Base-by-base conservation (phyloP, 257 asterid genomes). In the Plantago elongata region DNA sequence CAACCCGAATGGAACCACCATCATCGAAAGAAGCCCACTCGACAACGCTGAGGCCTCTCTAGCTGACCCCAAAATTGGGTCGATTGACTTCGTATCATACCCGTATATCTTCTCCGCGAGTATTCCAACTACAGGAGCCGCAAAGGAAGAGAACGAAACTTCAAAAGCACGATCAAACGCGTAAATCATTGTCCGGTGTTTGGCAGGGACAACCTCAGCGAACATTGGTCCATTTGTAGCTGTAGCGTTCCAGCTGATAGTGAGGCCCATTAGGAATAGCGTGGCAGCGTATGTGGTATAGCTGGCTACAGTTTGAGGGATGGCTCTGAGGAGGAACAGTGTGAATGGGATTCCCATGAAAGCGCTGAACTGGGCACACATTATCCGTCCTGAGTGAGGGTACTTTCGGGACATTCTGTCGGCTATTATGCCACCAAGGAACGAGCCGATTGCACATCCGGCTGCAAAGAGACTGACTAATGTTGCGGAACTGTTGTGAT, bases 91-190 rank as follows among this genome's bases (percentile, higher is more conserved):
- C 14, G 89, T 8, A 70, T 92, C 94, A 12, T 92, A 92, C 0
- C 96, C 97, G 17, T 86, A 92, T 22, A 92, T 74, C 89, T 73
- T 87, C 72, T 92, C 96, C 0, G 99, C 66, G 1, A 92, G 94
- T 71, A 92, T 83, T n/a, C 97, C 97, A 9, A 92, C 99, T 15
- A 83, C 48, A 1, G 99, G 99, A 44, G 97, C 99, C 5, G 96
- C 99, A 52, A 89, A 89, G 0, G 99, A 92, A 13, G 99, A 85
- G 55, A 92, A 92, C 5, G 99, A 89, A 11, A 81, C 95, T 66
- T 93, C 99, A 46, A 89, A 93, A 0, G 97, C 97, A 1, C 96
- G 95, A 54, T 93, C 99, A 62, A 93, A 89, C 5, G 99, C 99
- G 48, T 89, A 93, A 9, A 93, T 87, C 99, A 93, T 93, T 27